Evolutionary conservation across 805 yeast genomes (phyloP), one percentile per base, ranked within the genome.

Genomic region (Hanseniaspora thailandica): DNA sequence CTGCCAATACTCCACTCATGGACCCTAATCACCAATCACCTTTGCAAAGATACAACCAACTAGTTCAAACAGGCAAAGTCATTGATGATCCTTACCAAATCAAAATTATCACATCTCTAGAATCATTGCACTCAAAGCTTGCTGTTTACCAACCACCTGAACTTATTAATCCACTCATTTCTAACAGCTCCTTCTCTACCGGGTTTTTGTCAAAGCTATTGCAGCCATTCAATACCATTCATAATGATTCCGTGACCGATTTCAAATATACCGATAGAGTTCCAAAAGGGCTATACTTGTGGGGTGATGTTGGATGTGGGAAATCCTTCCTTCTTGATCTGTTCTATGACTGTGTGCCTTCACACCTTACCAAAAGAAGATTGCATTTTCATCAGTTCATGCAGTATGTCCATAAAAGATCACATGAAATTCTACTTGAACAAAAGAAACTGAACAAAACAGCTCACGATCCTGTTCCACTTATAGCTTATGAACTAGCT

Each of bases 221-320:
- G 3, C 55, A 53, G n/a, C 55, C 55, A 13, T 53, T 53, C 25
- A 55, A 49, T 47, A 31, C 51, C 57, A 51, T 51, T 49, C 47
- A 41, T 52, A 55, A 17, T 36, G 43, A 41, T n/a, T 45, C 47
- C 30, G 55, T 48, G 26, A 33, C 56, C 41, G 19, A 55, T 8
- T 49, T 59, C 34, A 57, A 57, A 8, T 66, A 62, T 41, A 71
- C 67, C 28, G 66, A 66, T 19, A 61, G 60, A 2, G 72, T 81
- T 13, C 96, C 93, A 2, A 72, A 76, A 58, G 98, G 98, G 4
- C 83, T 93, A 7, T 93, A 93, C 62, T 72, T 93, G 30, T 93
- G 86, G 67, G 98, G 98, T 22, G 97, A 93, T 66, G 98, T 93
- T 41, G 98, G 98, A 1, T 89, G 97, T 67, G 98, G 98, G 4